Evolutionary conservation across 2,329 filamentous ascomycete species (phyloP), one percentile per base, ranked within the genome.

Genomic region (Talaromyces sp.): DNA sequence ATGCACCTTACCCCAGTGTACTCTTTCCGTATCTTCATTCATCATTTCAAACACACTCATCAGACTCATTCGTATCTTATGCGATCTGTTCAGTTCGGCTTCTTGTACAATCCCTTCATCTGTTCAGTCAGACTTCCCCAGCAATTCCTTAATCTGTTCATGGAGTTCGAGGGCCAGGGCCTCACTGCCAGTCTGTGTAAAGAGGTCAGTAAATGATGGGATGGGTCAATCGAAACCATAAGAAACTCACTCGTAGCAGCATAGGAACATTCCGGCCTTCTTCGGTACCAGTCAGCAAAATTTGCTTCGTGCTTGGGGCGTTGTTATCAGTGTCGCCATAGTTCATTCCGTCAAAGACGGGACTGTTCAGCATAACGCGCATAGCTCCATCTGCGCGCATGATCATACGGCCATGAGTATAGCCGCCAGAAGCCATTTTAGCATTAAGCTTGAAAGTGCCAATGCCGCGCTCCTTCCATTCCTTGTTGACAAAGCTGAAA

Each of bases 381-480:
- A 92, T 86, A 1, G 90, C 94, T 55, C 91, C 91, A 66, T 97
- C 92, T 61, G 95, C 91, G 16, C 93, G 87, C 86, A 97, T 91
- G 56, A 97, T 83, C 60, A 97, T 83, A 37, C 93, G 88, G 20
- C 87, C 82, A 47, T 70, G 81, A 51, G 84, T 79, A 53, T 86
- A 80, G 36, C 82, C 80, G 20, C 82, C 78, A 4, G 27, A 72
- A 58, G 83, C 80, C 2, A 84, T 83, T 48, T 52, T 56, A 13
- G 88, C 86, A 65, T 97, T 96, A 69, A 96, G 82, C 75, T 94
- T 94, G 62, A 96, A 80, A 63, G 87, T 88, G 40, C 92, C 92
- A 3, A 86, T 82, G 11, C 92, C 92, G 47, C 92, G 86, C 75
- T 97, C 93, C 71, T 93, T 93, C 93, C 93, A 97, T 42, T 86